A percentile compares a stretch with the other conserved stretches of the same genome.
Evolutionary conservation across 1,139 yeast genomes (phyloP).

Genomic region (Scheffersomyces insectosa): DNA sequence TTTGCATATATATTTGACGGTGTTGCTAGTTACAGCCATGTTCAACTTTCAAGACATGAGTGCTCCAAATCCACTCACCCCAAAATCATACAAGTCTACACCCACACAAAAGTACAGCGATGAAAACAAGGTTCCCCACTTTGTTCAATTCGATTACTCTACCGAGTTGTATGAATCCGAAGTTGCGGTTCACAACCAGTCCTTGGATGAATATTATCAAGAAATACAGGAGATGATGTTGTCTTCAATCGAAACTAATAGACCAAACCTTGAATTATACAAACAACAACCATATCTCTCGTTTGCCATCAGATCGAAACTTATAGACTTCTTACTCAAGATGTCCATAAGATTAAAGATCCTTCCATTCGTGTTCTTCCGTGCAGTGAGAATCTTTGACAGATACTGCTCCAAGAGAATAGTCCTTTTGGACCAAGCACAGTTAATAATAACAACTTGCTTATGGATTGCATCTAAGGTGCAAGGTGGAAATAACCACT

Average conservation of each 20-base stretch:
- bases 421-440: conserved; percentile 61
- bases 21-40: no score
- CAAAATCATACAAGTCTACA: background rate
- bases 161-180: conserved; percentile 51
- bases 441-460: conserved; percentile 64
- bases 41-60: no score
- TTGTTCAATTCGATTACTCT: conserved; percentile 47
- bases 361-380: conserved; percentile 59
- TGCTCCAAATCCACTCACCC: background rate
- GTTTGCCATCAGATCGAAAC: conserved; percentile 47
- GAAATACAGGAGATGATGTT: conserved; percentile 50
- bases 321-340: conserved; percentile 59
- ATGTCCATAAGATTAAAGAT: conserved; percentile 60
- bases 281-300: conserved; percentile 66
- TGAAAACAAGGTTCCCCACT: conserved; percentile 8
- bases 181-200: conserved; percentile 44
- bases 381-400: conserved; percentile 60
- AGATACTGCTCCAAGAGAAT: conserved; percentile 67
- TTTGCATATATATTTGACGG: no score
- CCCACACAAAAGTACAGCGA: background rate
- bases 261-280: conserved; percentile 56
- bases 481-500: conserved; percentile 71
- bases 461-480: conserved; percentile 66
- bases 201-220: conserved; percentile 51
- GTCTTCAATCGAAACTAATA: conserved; percentile 27